These are phyloP conservation scores for Kitagawia praeruptora DNA, from an alignment of 129 eudicot genomes.

Conservation along the genomic window DNA sequence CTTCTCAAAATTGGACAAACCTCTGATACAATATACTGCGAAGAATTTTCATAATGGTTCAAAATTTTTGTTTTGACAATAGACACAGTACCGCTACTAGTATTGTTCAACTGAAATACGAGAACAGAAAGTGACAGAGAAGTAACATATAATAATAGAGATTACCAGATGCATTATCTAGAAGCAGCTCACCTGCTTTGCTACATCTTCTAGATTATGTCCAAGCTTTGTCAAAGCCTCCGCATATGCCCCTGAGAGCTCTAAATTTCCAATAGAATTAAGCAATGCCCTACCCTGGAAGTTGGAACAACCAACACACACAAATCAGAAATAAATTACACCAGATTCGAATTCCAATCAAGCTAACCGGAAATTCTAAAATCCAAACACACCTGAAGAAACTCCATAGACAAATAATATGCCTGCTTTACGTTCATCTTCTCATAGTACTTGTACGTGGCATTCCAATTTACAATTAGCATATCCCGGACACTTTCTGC, in stretches of 20 bases:
- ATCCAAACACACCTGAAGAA: constrained; percentile 48
- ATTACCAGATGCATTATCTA: not conserved
- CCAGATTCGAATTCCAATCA: not conserved
- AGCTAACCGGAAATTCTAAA: not conserved
- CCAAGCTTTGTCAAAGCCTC: constrained; percentile 58
- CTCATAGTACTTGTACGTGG: constrained; percentile 42
- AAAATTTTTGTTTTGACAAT: not conserved
- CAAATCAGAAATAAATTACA: constrained; percentile 2
- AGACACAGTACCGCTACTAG: not conserved
- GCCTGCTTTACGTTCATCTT: constrained; percentile 52
- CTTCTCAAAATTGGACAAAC: not conserved
- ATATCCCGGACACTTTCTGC: constrained; percentile 54
- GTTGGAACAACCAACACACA: constrained; percentile 8
- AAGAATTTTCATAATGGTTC: not conserved
- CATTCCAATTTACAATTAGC: constrained; percentile 56
- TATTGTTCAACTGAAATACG: not conserved
- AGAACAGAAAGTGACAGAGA: not conserved
- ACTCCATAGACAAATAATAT: constrained; percentile 66
- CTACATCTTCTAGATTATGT: constrained; percentile 49
- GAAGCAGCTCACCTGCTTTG: constrained; percentile 40
- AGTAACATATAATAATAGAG: not conserved
- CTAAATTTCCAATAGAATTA: constrained; percentile 62
- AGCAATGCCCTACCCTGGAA: constrained; percentile 69
- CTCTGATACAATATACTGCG: not conserved
- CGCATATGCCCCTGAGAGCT: constrained; percentile 54